Conservation (phyloP, 2,329 filamentous ascomycete species). For the Peltaster fructicola region DNA sequence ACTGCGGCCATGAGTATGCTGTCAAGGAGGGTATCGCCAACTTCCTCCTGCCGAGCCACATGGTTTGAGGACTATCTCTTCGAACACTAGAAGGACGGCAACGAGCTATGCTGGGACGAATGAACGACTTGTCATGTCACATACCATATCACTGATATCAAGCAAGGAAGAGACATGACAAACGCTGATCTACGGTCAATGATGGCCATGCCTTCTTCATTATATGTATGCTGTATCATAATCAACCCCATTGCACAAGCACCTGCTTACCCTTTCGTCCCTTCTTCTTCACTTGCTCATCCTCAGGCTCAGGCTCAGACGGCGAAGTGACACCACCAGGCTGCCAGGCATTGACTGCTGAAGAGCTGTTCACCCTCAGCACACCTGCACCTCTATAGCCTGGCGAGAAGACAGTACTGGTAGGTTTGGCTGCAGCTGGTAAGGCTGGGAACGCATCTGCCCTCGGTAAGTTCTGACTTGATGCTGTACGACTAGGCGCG, state of each 20-base stretch:
- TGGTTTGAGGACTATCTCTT: conserved; percentile 47
- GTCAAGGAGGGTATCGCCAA: conserved; percentile 95
- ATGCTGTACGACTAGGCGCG: conserved; percentile 21
- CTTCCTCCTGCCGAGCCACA: conserved; percentile 80
- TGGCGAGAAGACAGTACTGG: conserved; percentile 34
- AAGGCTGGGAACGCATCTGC: conserved; percentile 65
- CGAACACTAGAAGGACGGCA: too few species aligned
- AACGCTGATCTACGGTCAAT: too few species aligned
- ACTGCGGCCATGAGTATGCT: conserved; percentile 84
- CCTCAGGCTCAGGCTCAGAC: conserved; percentile 10
- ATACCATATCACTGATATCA: too few species aligned
- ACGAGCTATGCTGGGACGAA: too few species aligned
- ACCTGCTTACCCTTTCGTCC: conserved; percentile 34
- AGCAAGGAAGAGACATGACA: too few species aligned
- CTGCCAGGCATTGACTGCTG: conserved; percentile 24
- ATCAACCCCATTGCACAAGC: conserved; percentile 32
- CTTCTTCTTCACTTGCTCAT: conserved; percentile 23
- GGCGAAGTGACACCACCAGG: conserved; percentile 10
- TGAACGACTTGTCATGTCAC: too few species aligned
- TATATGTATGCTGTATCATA: too few species aligned
- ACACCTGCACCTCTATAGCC: conserved; percentile 30
- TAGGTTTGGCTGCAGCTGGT: conserved; percentile 56
- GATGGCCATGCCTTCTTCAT: too few species aligned
- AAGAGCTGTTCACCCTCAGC: conserved; percentile 24
- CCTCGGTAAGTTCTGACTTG: conserved; percentile 12